Percentiles rank a stretch among this genome's conserved stretches.
Evolutionary conservation across 371 early-diverging fungal species (phyloP).

Genomic region (Batrachochytrium dendrobatidis): DNA sequence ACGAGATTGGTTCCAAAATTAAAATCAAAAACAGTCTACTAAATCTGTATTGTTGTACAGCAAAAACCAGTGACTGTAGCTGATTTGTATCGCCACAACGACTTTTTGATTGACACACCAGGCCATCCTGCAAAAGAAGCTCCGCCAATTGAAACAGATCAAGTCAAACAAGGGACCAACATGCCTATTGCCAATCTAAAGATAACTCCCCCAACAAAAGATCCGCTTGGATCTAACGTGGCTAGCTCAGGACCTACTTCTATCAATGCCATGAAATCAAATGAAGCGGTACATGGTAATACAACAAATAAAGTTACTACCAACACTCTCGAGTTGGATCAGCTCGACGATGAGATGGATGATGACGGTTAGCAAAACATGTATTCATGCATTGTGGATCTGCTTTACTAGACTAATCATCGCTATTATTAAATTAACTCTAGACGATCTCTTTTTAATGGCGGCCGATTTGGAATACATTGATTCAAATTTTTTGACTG

Average conservation of each 20-base stretch:
- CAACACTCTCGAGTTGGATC: background rate
- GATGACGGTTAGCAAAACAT: background rate
- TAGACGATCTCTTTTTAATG: conserved; percentile 9
- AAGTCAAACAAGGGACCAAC: too few species aligned
- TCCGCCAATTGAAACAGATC: too few species aligned
- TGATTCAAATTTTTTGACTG: conserved; percentile 7
- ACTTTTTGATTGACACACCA: background rate
- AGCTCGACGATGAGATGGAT: background rate
- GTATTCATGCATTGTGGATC: background rate
- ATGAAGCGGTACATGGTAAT: too few species aligned
- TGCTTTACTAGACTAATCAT: background rate
- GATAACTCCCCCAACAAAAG: too few species aligned
- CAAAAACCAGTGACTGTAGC: background rate
- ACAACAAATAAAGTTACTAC: too few species aligned
- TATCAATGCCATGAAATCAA: too few species aligned
- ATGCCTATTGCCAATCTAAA: too few species aligned
- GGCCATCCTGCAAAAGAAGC: too few species aligned
- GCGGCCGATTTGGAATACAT: conserved; percentile 12
- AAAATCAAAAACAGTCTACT: background rate
- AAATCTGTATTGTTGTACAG: background rate
- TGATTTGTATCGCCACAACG: conserved; percentile 6
- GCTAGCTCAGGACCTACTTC: too few species aligned
- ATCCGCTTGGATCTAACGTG: too few species aligned
- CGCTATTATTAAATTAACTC: background rate
- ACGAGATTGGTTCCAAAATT: background rate